Percentiles rank a stretch among this genome's conserved stretches.
These are phyloP conservation scores for Lonicera japonica DNA, from an alignment of 129 eudicot species.

Conservation along the genomic window DNA sequence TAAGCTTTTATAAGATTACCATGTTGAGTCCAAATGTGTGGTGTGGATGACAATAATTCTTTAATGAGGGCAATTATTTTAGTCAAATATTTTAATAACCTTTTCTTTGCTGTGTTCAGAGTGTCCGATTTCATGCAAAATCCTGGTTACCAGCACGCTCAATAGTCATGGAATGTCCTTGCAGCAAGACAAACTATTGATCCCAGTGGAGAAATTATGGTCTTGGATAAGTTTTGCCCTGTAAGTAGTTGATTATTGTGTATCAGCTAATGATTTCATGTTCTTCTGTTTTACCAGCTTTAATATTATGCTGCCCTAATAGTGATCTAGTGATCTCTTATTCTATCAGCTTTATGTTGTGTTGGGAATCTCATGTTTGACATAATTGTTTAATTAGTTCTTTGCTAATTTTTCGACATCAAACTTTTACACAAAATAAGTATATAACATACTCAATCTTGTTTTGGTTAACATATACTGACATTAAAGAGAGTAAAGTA, in stretches of 20 bases:
- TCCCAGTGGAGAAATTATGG: constrained; percentile 91
- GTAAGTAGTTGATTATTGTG: constrained; percentile 35
- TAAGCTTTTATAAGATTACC: neutral
- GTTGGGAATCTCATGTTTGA: constrained; percentile 6
- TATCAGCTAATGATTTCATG: neutral
- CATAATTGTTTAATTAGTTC: neutral
- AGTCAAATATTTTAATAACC: no score
- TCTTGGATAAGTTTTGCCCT: constrained; percentile 66
- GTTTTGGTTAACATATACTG: no score
- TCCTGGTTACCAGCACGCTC: constrained; percentile 97
- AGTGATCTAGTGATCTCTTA: neutral
- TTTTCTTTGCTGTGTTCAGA: constrained; percentile 23
- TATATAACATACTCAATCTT: no score
- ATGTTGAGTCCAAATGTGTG: neutral
- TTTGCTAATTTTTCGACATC: neutral
- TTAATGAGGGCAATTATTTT: neutral
- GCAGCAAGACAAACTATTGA: constrained; percentile 53
- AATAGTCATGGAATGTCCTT: constrained; percentile 75
- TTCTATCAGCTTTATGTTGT: constrained; percentile 2
- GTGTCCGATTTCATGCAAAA: constrained; percentile 61
- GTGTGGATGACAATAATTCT: neutral
- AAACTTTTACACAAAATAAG: neutral
- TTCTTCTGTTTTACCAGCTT: neutral
- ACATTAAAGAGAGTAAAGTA: no score
- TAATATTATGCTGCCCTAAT: neutral